Conservation (phyloP, 306 rosid species). For the Prunus armeniaca region DNA sequence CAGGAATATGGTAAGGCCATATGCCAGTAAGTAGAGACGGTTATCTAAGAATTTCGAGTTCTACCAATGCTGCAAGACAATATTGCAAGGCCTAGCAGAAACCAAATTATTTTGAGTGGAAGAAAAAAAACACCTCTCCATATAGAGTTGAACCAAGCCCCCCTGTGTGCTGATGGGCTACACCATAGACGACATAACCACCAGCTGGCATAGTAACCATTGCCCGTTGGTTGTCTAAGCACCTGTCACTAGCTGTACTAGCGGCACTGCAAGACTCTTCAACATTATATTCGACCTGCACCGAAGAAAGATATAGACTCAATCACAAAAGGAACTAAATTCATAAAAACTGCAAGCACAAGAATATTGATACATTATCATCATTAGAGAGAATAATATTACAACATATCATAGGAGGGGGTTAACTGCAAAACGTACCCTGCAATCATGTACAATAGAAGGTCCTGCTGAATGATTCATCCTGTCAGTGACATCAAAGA, state of each 20-base stretch:
- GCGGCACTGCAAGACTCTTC: constrained; percentile 43
- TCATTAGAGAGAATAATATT: background rate
- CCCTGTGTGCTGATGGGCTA: constrained; percentile 80
- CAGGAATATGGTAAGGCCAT: background rate
- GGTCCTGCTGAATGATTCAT: constrained; percentile 18
- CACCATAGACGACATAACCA: constrained; percentile 68
- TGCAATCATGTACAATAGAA: constrained; percentile 38
- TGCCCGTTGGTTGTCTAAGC: constrained; percentile 35
- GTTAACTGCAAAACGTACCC: constrained; percentile 29
- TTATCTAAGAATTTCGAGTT: background rate
- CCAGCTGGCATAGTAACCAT: constrained; percentile 35
- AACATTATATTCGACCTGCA: constrained; percentile 58
- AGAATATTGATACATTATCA: background rate
- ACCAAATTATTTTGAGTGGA: background rate
- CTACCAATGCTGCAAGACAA: background rate
- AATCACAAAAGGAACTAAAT: background rate
- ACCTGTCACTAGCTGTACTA: constrained; percentile 11
- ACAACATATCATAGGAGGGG: background rate
- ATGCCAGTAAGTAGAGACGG: background rate
- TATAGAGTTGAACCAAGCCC: constrained; percentile 60
- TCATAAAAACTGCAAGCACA: background rate
- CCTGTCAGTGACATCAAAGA: constrained; percentile 64
- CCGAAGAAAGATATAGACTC: constrained; percentile 6
- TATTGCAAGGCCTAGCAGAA: background rate
- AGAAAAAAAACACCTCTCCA: constrained; percentile 48